phyloP scores from a whole-genome alignment of 2,329 filamentous ascomycete genomes.

The Phialocephala sp. region DNA sequence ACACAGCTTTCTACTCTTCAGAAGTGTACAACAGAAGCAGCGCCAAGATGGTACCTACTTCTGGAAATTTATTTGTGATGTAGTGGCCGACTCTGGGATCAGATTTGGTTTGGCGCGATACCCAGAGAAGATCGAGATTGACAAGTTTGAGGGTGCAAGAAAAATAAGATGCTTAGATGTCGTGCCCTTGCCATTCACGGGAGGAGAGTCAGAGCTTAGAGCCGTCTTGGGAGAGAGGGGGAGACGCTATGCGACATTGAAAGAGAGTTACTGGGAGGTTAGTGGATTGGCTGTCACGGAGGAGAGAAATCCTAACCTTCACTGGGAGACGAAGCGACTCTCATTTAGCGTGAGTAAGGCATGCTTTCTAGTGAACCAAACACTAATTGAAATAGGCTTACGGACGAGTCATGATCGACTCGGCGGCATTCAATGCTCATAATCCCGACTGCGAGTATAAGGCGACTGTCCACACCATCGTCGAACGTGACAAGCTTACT shows the following conservation, averaged over 20 bases:
- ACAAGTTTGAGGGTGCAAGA: neutral
- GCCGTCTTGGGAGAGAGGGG: neutral
- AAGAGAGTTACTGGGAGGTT: neutral
- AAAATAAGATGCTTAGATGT: neutral
- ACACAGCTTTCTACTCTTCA: neutral
- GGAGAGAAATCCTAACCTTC: neutral
- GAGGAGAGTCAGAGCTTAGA: neutral
- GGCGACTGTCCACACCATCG: neutral
- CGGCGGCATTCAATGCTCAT: neutral
- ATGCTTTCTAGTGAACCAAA: neutral
- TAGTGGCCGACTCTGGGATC: neutral
- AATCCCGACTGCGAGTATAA: neutral
- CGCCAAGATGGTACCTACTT: neutral
- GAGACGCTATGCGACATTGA: neutral
- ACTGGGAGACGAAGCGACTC: neutral
- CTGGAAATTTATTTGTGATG: neutral
- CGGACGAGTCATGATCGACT: neutral
- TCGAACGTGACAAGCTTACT: neutral
- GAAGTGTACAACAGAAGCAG: neutral
- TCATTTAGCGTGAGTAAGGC: constrained; percentile 2
- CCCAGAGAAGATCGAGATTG: constrained; percentile 3
- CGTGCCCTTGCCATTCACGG: neutral
- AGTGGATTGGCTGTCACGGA: neutral
- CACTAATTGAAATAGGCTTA: neutral
- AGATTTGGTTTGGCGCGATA: neutral